phyloP scores from a whole-genome alignment of 306 rosid genomes.

The Castanea mollissima region DNA sequence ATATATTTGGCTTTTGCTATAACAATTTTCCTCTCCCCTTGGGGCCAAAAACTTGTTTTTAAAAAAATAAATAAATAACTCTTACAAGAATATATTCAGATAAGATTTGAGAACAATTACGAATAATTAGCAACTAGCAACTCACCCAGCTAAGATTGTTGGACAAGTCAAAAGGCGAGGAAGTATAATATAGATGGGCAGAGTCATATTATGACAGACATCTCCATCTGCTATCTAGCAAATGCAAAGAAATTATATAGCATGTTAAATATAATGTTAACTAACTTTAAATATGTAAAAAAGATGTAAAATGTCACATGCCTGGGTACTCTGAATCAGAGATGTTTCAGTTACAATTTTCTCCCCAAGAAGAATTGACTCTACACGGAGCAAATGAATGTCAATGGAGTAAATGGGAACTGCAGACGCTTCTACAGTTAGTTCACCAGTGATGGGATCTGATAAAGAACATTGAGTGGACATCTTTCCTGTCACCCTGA shows the following conservation, averaged over 20 bases:
- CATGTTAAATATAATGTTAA: conserved; percentile 10
- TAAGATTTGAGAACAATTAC: neutral
- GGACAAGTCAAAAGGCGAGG: conserved; percentile 96
- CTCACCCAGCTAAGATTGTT: conserved; percentile 84
- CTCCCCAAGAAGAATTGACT: conserved; percentile 86
- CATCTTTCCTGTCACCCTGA: conserved; percentile 81
- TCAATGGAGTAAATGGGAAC: conserved; percentile 81
- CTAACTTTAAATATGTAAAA: neutral
- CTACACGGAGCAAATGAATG: conserved; percentile 76
- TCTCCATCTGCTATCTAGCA: conserved; percentile 91
- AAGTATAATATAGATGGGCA: conserved; percentile 73
- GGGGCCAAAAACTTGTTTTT: no score
- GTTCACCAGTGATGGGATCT: conserved; percentile 71
- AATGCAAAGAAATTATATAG: conserved; percentile 4
- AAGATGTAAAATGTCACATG: conserved; percentile 27
- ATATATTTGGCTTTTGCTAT: neutral
- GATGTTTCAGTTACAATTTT: conserved; percentile 76
- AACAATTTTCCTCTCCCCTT: no score
- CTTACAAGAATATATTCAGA: neutral
- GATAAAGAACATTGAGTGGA: conserved; percentile 74
- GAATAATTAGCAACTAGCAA: conserved; percentile 26
- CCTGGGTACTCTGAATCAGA: conserved; percentile 90
- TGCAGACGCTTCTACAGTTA: conserved; percentile 81
- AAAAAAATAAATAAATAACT: no score
- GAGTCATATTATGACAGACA: conserved; percentile 54